Evolutionary conservation across 2,329 filamentous ascomycete species (phyloP), one percentile per base, ranked within the genome.

Genomic region (Pseudocercospora cruenta): DNA sequence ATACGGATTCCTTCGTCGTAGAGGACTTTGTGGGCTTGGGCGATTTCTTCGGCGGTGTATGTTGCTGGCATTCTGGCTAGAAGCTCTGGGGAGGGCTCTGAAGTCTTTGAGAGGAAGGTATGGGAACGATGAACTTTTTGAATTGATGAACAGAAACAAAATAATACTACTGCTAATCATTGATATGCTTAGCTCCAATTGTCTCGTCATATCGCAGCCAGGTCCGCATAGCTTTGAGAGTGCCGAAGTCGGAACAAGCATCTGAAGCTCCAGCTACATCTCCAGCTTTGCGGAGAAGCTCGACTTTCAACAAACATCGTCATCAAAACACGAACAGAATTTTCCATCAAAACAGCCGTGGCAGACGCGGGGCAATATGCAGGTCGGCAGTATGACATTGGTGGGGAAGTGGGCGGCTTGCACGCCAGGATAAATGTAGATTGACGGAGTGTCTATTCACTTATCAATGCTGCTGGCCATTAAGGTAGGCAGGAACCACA

Each of bases 1-100:
- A 88, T 84, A 72, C 85, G 82, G 63, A 90, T 80, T 39, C 88
- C 88, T 69, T 86, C 83, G 6, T 87, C 84, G 78, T 87, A 90
- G 54, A 89, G 81, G 58, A 83, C 78, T 70, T 86, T 83, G 78
- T 88, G 82, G 19, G 77, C 77, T 58, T 77, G 71, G 60, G 73
- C 67, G 65, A 78, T 67, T 60, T 77, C 75, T 65, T 74, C 73
- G 55, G 71, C 63, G 39, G 66, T 69, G 67, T 74, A 71, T 28
- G 66, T 64, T 39, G 66, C 58, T 19, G 69, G 54, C 72, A 73
- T 74, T 39, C 10, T 68, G 21, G 21, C 22, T 39, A 19, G 45
- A n/a, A 10, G 19, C 8, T 8, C 3, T 3, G 8, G 3, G 3
- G 6, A 26, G 26, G 6, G 26, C 6, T 6, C 3, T 3, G 26